These are phyloP conservation scores for Vitis labrusca DNA, from an alignment of 164 flowering plant species.

Conservation along the genomic window DNA sequence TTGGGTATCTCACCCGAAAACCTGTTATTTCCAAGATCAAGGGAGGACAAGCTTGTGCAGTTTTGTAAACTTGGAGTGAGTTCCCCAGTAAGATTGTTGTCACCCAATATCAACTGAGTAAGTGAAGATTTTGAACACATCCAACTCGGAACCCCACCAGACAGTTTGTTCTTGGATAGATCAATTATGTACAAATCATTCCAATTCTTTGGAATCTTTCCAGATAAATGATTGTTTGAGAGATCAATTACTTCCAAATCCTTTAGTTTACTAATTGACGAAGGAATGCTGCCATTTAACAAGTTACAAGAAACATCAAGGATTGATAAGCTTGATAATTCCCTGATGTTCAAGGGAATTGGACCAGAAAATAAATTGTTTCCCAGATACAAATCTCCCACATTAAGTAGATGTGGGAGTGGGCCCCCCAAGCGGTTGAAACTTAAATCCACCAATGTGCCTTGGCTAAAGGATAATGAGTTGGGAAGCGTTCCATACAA, in stretches of 20 bases:
- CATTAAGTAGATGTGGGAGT: conserved; percentile 10
- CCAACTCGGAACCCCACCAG: conserved; percentile 33
- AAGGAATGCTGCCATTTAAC: conserved; percentile 27
- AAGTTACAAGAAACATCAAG: conserved; percentile 17
- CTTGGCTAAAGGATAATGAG: neutral
- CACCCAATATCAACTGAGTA: conserved; percentile 3
- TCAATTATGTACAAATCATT: neutral
- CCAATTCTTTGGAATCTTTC: conserved; percentile 27
- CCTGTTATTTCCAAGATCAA: conserved; percentile 30
- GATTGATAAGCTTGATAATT: neutral
- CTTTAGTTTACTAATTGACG: neutral
- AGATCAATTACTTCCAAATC: conserved; percentile 9
- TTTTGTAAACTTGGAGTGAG: conserved; percentile 23
- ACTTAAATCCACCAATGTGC: conserved; percentile 10
- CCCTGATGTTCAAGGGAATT: conserved; percentile 14
- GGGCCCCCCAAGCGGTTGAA: conserved; percentile 17
- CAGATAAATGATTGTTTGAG: conserved; percentile 21
- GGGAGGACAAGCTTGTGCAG: neutral
- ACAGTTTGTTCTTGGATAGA: conserved; percentile 24
- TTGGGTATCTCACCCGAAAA: conserved; percentile 24
- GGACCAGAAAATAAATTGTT: conserved; percentile 22
- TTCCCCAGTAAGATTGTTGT: conserved; percentile 25
- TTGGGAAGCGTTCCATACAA: conserved; percentile 21
- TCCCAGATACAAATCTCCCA: neutral
- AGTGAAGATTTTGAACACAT: conserved; percentile 9